Conservation (phyloP, 108 stramenopile species). For the Epipyxis sp. region DNA sequence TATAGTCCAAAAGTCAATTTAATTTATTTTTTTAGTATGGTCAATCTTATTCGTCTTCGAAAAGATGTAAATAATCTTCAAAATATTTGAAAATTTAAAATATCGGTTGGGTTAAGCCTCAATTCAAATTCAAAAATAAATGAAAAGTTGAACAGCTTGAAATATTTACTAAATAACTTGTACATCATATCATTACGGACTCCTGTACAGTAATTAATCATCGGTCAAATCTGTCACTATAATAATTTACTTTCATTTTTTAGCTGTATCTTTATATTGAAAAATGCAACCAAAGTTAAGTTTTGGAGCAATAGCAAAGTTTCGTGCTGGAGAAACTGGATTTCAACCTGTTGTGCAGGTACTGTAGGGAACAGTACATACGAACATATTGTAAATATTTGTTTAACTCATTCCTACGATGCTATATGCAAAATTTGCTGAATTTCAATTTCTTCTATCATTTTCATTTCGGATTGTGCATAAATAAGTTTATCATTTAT, state of each 20-base stretch:
- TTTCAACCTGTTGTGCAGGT: not conserved
- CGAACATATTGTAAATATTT: not conserved
- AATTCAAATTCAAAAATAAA: no score
- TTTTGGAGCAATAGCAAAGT: not conserved
- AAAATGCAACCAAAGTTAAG: not conserved
- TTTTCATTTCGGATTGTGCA: not conserved
- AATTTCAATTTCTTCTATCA: not conserved
- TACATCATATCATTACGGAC: not conserved
- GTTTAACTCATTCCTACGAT: not conserved
- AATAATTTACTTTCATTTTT: not conserved
- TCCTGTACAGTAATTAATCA: no score
- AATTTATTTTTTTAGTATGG: no score
- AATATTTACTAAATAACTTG: no score
- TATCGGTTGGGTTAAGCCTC: no score
- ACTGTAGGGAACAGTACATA: not conserved
- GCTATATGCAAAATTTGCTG: not conserved
- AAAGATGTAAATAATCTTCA: no score
- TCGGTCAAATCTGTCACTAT: not conserved
- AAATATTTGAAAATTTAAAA: no score
- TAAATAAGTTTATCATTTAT: not conserved
- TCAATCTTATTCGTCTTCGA: no score
- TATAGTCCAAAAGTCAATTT: no score
- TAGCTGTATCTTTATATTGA: not conserved
- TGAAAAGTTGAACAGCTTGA: no score
- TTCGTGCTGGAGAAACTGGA: not conserved